Evolutionary conservation across 192 early-diverging fungal genomes (phyloP), one percentile per base, ranked within the genome.

Genomic region (Backusella mclennaniae): DNA sequence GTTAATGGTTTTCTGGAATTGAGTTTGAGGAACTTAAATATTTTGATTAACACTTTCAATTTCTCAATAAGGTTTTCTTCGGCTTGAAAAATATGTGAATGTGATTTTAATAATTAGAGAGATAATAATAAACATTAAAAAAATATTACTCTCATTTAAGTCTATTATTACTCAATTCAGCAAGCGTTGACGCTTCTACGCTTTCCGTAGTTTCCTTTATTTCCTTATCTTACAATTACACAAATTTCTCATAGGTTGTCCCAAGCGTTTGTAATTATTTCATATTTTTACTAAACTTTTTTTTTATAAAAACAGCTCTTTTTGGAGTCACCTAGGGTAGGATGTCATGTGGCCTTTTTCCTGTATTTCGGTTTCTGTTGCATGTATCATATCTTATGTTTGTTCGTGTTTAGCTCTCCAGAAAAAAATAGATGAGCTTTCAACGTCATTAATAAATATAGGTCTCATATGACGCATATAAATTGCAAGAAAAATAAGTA

Each of bases 1-100:
- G 14, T 73, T 52, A 6, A 80, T 21, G 1, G 76, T 23, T 35
- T 73, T 41, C 33, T 77, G 69, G 17, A 80, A 77, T 73, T 83
- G 68, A 19, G 76, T 69, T 35, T 77, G 76, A 66, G 73, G 76
- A 31, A 77, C 76, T 11, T 77, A 33, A 38, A 77, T 46, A 39
- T 77, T 77, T 44, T 73, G 59, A 41, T 77, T 59, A 31, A 67
- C 39, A 42, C 35, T n/a, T 59, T 73, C 59, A 26, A 67, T 66
- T 19, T 56, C 15, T 77, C 71, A n/a, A 77, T 42, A 21, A 49
- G 42, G 33, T 77, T 71, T 77, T 77, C 76, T 33, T 71, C 44
- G 1, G 41, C 44, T 44, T 23, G 19, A 29, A 52, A 66, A 59
- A 26, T 23, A 29, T 21, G 67, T 17, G n/a, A 67, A 44, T 52